These are phyloP conservation scores for Phytopythium ostracodes DNA, from an alignment of 352 stramenopile species.

Conservation along the genomic window DNA sequence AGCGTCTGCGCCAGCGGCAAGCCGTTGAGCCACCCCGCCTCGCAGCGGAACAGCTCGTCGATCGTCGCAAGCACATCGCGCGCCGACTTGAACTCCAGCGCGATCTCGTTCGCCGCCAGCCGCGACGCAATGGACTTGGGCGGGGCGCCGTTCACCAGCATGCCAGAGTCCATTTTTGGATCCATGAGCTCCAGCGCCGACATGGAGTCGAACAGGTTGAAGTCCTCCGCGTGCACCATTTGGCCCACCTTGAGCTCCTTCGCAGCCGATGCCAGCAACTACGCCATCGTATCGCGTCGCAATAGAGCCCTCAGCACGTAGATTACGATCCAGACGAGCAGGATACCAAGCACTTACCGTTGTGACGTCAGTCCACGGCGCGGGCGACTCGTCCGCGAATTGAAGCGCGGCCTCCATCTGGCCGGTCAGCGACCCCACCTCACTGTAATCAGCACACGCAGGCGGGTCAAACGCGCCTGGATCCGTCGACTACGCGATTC, in stretches of 20 bases:
- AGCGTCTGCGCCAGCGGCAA: constrained; percentile 86
- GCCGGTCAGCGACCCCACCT: neutral
- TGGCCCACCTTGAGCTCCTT: constrained; percentile 82
- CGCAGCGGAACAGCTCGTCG: constrained; percentile 69
- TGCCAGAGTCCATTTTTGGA: constrained; percentile 92
- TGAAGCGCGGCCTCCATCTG: constrained; percentile 1
- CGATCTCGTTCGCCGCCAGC: constrained; percentile 31
- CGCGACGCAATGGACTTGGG: constrained; percentile 53
- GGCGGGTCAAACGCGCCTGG: neutral
- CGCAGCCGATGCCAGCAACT: constrained; percentile 58
- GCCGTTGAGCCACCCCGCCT: constrained; percentile 81
- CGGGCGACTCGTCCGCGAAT: neutral
- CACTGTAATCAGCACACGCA: neutral
- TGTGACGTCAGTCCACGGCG: constrained; percentile 4
- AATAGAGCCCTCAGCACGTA: no score
- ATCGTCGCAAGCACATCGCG: constrained; percentile 71
- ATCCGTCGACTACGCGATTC: neutral
- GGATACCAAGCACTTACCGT: neutral
- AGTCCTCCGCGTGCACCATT: constrained; percentile 71
- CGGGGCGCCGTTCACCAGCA: constrained; percentile 57
- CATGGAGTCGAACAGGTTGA: constrained; percentile 94
- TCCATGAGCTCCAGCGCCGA: constrained; percentile 93
- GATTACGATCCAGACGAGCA: neutral
- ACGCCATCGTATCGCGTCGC: neutral
- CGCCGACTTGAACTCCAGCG: constrained; percentile 60